Conservation (phyloP, 2,329 filamentous ascomycete species). For the Shiraia bambusicola region DNA sequence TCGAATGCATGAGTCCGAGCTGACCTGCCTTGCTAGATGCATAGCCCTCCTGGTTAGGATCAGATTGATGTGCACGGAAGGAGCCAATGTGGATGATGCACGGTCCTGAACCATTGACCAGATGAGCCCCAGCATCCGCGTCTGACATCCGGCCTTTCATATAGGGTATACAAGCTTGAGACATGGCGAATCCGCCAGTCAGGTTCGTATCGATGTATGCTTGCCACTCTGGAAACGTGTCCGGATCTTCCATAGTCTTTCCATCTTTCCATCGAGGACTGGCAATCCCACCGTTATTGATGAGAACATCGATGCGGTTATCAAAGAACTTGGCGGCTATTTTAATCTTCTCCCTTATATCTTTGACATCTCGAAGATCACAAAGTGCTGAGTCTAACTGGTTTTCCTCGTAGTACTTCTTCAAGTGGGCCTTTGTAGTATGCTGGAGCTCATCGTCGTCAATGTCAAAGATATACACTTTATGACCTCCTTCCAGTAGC, state of each 20-base stretch:
- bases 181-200: conserved; percentile 50
- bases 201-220: conserved; percentile 53
- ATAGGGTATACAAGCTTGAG: conserved; percentile 51
- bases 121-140: conserved; percentile 28
- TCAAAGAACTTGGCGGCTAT: conserved; percentile 48
- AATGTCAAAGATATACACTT: conserved; percentile 51
- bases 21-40: conserved; percentile 56
- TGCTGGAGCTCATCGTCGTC: conserved; percentile 41
- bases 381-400: conserved; percentile 44
- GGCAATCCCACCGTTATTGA: conserved; percentile 44
- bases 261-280: conserved; percentile 47
- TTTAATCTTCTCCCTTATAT: conserved; percentile 46
- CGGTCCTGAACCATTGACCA: conserved; percentile 40
- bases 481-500: conserved; percentile 48
- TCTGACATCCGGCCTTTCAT: conserved; percentile 45
- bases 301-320: conserved; percentile 43
- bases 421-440: conserved; percentile 45
- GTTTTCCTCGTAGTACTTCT: conserved; percentile 38
- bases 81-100: conserved; percentile 52
- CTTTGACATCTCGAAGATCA: conserved; percentile 47
- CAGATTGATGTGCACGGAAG: conserved; percentile 50
- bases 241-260: conserved; percentile 50
- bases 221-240: conserved; percentile 49
- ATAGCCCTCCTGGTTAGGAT: conserved; percentile 54
- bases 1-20: conserved; percentile 53